Evolutionary conservation across 2,329 filamentous ascomycete genomes (phyloP).

Genomic region (Diaporthe citri): DNA sequence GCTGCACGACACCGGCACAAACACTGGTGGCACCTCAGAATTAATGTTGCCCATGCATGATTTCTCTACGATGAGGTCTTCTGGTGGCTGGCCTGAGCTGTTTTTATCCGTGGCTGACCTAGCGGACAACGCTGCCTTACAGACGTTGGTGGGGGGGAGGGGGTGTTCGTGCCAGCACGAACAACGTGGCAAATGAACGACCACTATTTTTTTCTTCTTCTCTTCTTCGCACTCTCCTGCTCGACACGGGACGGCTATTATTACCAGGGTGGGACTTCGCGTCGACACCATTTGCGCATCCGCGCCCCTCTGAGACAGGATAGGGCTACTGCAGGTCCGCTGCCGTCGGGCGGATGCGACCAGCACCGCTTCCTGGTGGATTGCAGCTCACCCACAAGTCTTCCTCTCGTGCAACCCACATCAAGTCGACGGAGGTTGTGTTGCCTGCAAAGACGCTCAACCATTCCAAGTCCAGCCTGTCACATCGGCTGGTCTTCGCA

Average conservation of each 20-base stretch:
- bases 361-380: slow-evolving; percentile 5
- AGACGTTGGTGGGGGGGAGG: background rate
- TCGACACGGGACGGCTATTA: slow-evolving; percentile 15
- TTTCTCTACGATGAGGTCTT: background rate
- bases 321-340: slow-evolving; percentile 28
- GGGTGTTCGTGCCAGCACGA: slow-evolving; percentile 7
- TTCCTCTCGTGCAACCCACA: slow-evolving; percentile 19
- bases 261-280: background rate
- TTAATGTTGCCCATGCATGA: background rate
- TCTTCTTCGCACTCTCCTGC: background rate
- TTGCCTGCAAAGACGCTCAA: slow-evolving; percentile 6
- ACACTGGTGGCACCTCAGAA: slow-evolving; percentile 6
- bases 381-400: slow-evolving; percentile 11
- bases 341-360: slow-evolving; percentile 24
- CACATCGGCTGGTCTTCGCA: background rate
- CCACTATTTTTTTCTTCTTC: background rate
- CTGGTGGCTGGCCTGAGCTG: slow-evolving; percentile 4
- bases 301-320: slow-evolving; percentile 23
- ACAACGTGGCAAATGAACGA: background rate
- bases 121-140: background rate
- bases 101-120: background rate
- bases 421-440: background rate
- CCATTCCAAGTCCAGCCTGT: background rate
- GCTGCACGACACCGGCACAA: background rate
- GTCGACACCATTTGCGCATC: background rate